Evolutionary conservation across 2,329 filamentous ascomycete species (phyloP).

Genomic region (Nemania bipapillata): DNA sequence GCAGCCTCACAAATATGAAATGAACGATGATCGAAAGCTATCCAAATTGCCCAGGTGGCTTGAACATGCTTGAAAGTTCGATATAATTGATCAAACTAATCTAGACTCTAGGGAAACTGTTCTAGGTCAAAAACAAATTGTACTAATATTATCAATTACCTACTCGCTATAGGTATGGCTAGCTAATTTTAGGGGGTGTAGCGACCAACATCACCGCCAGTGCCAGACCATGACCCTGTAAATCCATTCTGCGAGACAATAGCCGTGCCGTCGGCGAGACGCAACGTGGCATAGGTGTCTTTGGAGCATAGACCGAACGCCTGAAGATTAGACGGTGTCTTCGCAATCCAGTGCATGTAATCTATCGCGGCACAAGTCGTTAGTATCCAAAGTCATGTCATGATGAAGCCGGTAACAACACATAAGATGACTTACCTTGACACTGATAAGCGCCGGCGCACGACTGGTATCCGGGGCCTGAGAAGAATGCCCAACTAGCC

Average conservation of each 20-base stretch:
- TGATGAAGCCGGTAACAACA: background rate
- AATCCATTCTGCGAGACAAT: constrained; percentile 51
- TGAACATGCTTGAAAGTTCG: too few species aligned
- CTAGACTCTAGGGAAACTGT: background rate
- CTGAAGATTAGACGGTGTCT: constrained; percentile 55
- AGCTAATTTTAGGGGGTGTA: constrained; percentile 49
- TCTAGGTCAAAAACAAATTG: background rate
- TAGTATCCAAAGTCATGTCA: background rate
- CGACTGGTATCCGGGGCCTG: constrained; percentile 53
- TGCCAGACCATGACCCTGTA: constrained; percentile 51
- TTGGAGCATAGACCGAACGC: constrained; percentile 58
- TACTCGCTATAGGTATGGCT: background rate
- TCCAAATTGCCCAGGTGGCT: too few species aligned
- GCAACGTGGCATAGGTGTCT: constrained; percentile 52
- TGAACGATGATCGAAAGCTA: background rate
- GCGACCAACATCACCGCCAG: constrained; percentile 53
- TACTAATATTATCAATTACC: background rate
- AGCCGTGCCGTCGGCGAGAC: constrained; percentile 52
- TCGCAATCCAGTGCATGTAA: constrained; percentile 55
- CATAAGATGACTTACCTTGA: constrained; percentile 48
- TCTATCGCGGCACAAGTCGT: constrained; percentile 42
- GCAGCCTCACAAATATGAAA: background rate
- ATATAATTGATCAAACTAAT: background rate
- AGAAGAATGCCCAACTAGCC: constrained; percentile 59
- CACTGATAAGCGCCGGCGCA: constrained; percentile 52